Percentiles rank a stretch among this genome's conserved stretches.
Evolutionary conservation across 1,284 basidiomycete genomes (phyloP).

Genomic region (Porphyrellus sp.): DNA sequence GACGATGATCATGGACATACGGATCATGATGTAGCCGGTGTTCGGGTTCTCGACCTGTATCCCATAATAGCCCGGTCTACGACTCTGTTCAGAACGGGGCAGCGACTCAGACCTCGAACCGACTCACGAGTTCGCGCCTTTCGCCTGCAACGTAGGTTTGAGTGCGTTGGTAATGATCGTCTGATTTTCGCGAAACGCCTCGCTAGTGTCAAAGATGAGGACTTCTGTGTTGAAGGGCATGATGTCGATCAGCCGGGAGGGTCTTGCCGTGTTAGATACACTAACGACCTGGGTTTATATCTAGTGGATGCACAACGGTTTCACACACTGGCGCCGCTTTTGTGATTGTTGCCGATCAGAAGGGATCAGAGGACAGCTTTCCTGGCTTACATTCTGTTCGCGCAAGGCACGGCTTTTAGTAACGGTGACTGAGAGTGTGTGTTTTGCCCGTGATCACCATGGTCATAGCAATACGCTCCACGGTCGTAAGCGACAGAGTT

Average conservation of each 20-base stretch:
- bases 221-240: conserved; percentile 1
- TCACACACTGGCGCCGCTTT: not conserved
- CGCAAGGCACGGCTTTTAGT: not conserved
- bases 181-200: not conserved
- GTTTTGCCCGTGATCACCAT: not conserved
- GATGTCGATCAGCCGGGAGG: not conserved
- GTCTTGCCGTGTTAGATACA: not conserved
- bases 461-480: not conserved
- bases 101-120: not conserved
- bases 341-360: not conserved
- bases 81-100: not conserved
- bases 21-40: not conserved
- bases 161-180: not conserved
- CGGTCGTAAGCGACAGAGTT: not conserved
- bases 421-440: not conserved
- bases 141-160: not conserved
- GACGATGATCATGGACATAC: not conserved
- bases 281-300: not conserved
- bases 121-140: conserved; percentile 1
- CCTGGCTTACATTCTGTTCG: not conserved
- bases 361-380: not conserved
- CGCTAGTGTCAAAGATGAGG: conserved; percentile 1
- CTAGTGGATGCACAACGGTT: not conserved
- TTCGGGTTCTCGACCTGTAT: not conserved
- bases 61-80: conserved; percentile 1